Evolutionary conservation across 768 basidiomycete genomes (phyloP).

Genomic region (Lyophyllum shimeji): DNA sequence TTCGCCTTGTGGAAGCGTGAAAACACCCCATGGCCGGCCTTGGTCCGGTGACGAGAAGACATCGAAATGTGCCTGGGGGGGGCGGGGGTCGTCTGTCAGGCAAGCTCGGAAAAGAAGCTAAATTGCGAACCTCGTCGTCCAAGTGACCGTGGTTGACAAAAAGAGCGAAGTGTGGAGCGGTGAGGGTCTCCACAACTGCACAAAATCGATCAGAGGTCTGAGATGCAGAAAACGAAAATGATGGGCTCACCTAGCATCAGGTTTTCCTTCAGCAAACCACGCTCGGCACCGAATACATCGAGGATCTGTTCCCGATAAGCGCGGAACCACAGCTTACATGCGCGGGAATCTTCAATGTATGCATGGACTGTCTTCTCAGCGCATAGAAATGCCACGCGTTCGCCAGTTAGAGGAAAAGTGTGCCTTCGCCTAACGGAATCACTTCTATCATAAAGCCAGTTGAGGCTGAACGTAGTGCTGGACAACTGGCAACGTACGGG

Average conservation of each 20-base stretch:
- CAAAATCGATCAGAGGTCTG: not conserved
- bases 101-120: not conserved
- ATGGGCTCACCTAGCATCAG: constrained; percentile 6
- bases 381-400: constrained; percentile 12
- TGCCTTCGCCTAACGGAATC: constrained; percentile 1
- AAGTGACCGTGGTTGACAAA: constrained; percentile 12
- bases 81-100: not conserved
- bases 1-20: not conserved
- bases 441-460: not conserved
- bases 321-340: constrained; percentile 11
- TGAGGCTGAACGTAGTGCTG: not conserved
- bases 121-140: not conserved
- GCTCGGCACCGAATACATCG: constrained; percentile 1
- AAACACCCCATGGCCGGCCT: constrained; percentile 6
- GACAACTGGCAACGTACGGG: constrained; percentile 1
- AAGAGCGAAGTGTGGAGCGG: constrained; percentile 5
- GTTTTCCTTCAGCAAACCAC: constrained; percentile 6
- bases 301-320: constrained; percentile 5
- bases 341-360: constrained; percentile 8
- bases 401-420: constrained; percentile 8
- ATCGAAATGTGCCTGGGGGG: constrained; percentile 13
- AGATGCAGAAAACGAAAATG: not conserved
- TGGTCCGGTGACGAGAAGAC: not conserved
- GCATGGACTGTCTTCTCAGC: constrained; percentile 11
- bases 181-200: constrained; percentile 14